A percentile compares a stretch with the other conserved stretches of the same genome.
Evolutionary conservation across 257 asterid genomes (phyloP).

Genomic region (Capsicum chinense): DNA sequence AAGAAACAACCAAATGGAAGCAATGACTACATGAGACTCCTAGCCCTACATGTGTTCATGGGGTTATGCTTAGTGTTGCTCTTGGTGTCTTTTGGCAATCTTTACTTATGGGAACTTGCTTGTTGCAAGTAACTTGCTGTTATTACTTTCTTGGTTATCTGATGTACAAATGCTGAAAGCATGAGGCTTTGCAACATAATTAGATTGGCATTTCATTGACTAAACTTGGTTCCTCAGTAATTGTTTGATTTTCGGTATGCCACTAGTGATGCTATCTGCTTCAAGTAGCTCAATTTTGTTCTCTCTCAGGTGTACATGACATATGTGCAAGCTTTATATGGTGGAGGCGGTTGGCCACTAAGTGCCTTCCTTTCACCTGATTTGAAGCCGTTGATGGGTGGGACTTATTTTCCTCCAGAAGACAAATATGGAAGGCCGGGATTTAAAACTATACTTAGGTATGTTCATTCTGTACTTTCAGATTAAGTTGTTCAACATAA

Average conservation of each 20-base stretch:
- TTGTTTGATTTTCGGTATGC: neutral
- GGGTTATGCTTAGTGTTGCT: neutral
- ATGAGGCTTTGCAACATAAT: neutral
- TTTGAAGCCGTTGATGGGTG: conserved; percentile 97
- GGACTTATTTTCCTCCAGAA: conserved; percentile 96
- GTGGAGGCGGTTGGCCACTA: conserved; percentile 99
- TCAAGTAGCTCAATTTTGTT: conserved; percentile 18
- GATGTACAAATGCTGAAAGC: neutral
- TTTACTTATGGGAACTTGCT: neutral
- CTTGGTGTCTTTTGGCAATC: neutral
- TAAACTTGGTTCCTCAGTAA: neutral
- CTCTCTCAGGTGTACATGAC: conserved; percentile 88
- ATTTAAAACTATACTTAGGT: conserved; percentile 88
- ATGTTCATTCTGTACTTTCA: conserved; percentile 27
- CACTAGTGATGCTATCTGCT: conserved; percentile 4
- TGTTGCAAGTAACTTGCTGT: neutral
- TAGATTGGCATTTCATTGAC: neutral
- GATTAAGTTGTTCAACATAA: conserved; percentile 9
- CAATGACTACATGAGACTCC: neutral
- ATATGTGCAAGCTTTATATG: conserved; percentile 87
- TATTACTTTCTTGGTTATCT: conserved; percentile 12
- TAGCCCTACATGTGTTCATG: neutral
- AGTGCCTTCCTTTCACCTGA: conserved; percentile 91
- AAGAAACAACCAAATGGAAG: neutral
- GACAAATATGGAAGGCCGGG: conserved; percentile 95